Percentiles rank a stretch among this genome's conserved stretches.
Conservation (phyloP, 805 yeast species). For the Starmerella gropengiesseri region DNA sequence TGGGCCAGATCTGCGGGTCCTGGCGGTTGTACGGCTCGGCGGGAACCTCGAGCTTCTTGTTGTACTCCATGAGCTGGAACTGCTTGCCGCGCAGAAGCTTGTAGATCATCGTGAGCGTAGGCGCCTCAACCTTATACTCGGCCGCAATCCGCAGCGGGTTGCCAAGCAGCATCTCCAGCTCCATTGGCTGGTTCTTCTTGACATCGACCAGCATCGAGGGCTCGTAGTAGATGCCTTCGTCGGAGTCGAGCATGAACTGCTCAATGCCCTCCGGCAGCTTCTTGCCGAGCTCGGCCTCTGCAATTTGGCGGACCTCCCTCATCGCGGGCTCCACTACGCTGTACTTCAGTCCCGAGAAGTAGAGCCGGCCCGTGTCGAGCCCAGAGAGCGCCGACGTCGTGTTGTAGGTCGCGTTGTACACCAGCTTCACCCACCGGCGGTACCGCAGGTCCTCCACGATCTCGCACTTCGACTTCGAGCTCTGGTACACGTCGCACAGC, state of each 20-base stretch:
- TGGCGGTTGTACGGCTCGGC: conserved; percentile 20
- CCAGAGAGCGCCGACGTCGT: conserved; percentile 50
- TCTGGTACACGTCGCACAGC: conserved; percentile 39
- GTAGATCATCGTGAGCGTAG: conserved; percentile 49
- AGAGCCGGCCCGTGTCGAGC: conserved; percentile 48
- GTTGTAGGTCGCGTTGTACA: conserved; percentile 66
- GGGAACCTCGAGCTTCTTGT: conserved; percentile 39
- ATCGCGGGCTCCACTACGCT: conserved; percentile 46
- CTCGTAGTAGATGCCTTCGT: conserved; percentile 47
- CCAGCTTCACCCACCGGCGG: conserved; percentile 54
- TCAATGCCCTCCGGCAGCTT: conserved; percentile 41
- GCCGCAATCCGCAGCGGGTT: conserved; percentile 46
- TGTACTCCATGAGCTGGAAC: conserved; percentile 46
- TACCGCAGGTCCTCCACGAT: conserved; percentile 39
- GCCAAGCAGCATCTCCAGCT: conserved; percentile 61
- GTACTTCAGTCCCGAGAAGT: conserved; percentile 36
- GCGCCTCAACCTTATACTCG: conserved; percentile 42
- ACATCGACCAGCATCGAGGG: conserved; percentile 70
- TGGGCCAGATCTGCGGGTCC: conserved; percentile 2
- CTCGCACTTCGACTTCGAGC: conserved; percentile 34
- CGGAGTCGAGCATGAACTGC: conserved; percentile 43
- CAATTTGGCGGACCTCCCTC: conserved; percentile 55
- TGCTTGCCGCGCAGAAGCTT: conserved; percentile 51
- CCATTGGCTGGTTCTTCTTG: conserved; percentile 55
- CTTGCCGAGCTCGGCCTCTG: conserved; percentile 53